Evolutionary conservation across 441 rosid species (phyloP).

Genomic region (Euphorbia neoarborescens): DNA sequence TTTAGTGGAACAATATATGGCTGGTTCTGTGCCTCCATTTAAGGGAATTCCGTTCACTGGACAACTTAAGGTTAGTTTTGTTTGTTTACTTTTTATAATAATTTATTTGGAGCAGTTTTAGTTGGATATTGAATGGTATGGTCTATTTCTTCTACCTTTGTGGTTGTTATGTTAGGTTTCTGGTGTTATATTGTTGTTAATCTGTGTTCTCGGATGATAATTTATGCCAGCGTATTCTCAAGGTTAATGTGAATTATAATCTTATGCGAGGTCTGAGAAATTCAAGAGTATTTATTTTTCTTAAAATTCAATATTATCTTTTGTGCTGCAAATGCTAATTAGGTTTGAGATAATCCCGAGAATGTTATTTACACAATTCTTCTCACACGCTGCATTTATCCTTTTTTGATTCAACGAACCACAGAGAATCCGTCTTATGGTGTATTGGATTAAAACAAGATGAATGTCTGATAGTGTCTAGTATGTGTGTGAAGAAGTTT

Average conservation of each 20-base stretch:
- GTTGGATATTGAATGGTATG: neutral
- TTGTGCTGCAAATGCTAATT: neutral
- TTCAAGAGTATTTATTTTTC: neutral
- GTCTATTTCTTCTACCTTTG: neutral
- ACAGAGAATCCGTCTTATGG: too few species aligned
- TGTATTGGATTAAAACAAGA: too few species aligned
- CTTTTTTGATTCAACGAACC: too few species aligned
- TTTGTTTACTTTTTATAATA: neutral
- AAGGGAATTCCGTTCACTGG: constrained; percentile 40
- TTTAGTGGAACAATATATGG: neutral
- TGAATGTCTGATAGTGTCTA: too few species aligned
- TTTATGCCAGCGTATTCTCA: neutral
- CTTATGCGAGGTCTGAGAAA: neutral
- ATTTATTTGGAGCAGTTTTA: neutral
- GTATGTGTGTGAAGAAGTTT: too few species aligned
- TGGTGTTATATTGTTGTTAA: neutral
- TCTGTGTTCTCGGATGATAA: neutral
- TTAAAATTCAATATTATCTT: neutral
- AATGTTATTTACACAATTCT: too few species aligned
- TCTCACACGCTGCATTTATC: too few species aligned
- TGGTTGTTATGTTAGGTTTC: neutral
- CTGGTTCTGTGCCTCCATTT: constrained; percentile 20
- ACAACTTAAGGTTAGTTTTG: constrained; percentile 37
- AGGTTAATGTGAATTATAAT: neutral
- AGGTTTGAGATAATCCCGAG: neutral